Conservation (phyloP, 2,329 filamentous ascomycete species). For the Exophiala sp. region DNA sequence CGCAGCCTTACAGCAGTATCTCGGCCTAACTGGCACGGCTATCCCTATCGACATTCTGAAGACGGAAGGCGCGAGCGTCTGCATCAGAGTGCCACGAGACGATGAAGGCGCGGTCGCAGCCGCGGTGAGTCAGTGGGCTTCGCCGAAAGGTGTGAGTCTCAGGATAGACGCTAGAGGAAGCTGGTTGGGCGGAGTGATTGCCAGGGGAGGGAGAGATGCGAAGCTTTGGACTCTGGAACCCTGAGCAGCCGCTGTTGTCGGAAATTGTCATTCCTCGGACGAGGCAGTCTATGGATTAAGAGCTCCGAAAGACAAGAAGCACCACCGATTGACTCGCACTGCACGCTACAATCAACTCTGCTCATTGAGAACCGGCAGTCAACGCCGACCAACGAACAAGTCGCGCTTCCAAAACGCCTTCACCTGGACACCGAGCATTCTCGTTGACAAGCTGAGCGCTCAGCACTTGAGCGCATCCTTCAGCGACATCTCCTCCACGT, state of each 20-base stretch:
- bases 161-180: constrained; percentile 22
- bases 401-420: background rate
- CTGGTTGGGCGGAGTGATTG: constrained; percentile 26
- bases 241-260: background rate
- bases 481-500: constrained; percentile 15
- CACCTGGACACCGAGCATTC: background rate
- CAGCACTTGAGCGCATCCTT: constrained; percentile 2
- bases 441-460: too few species aligned
- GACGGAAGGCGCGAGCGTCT: constrained; percentile 33
- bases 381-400: background rate
- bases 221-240: constrained; percentile 21
- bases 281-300: background rate
- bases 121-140: constrained; percentile 45
- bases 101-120: constrained; percentile 42
- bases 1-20: constrained; percentile 46
- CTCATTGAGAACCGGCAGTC: background rate
- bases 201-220: constrained; percentile 3
- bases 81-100: constrained; percentile 46
- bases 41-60: constrained; percentile 49
- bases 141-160: constrained; percentile 25
- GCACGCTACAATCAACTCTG: background rate
- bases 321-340: background rate
- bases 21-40: constrained; percentile 45
- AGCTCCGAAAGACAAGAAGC: background rate
- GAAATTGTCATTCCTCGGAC: background rate